Base-by-base conservation (phyloP, 345 rosid species). In the Pelargonium nanum region DNA sequence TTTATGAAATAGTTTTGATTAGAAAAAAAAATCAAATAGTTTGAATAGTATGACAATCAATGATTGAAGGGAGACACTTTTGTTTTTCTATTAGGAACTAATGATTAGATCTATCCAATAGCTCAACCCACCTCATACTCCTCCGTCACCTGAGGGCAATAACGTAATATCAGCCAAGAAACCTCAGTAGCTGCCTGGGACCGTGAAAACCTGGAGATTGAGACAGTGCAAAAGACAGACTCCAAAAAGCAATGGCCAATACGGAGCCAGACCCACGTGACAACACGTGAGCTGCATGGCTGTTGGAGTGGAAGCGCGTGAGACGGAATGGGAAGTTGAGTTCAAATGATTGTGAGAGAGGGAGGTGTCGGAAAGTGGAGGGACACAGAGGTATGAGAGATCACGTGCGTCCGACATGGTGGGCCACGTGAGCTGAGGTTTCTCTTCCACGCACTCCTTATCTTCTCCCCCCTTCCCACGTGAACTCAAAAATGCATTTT, bases 391-490 rank as follows among this genome's bases (percentile, higher is more conserved):
- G 54, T 25, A 53, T 15, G 63, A 8, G 10, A 22, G 53, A 44
- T 78, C 86, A 85, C 80, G 83, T 79, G 88, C 68, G 62, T 65
- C 67, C 61, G 80, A 58, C 86, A 79, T 77, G 80, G 66, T 79
- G 77, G 81, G 70, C 81, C 91, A 80, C 86, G 83, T 77, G 86
- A 80, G 74, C 4, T 28, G 32, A 40, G 48, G n/a, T 30, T 70
- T 70, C 55, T 59, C 64, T 67, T 65, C 72, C 80, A 68, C 65
- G 71, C 75, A 66, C 61, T 59, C 68, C 72, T 59, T 55, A 56
- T 70, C 30, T 63, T 64, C 68, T 61, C 21, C 55, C 12, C 32
- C 32, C 32, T 2, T 28, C 73, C 80, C 86, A 81, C 81, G 83
- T 78, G 83, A 72, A 61, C 23, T 63, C 77, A n/a, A n/a, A n/a